phyloP scores from a whole-genome alignment of 2,329 filamentous ascomycete genomes.

The Ophiostoma pallidulum region DNA sequence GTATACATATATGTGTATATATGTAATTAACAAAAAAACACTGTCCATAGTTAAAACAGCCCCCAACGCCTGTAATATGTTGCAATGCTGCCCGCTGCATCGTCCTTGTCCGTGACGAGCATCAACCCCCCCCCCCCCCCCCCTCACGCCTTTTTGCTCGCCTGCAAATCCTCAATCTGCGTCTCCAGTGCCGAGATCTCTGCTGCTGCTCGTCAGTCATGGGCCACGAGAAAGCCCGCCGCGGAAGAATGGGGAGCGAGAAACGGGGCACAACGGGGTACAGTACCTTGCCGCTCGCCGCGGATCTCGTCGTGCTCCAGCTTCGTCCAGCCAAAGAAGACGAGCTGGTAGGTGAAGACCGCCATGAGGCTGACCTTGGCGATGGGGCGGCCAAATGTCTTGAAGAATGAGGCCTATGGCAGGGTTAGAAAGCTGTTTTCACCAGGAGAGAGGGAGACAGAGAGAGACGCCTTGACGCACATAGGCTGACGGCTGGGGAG shows the following conservation, averaged over 20 bases:
- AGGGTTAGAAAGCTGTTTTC: background rate
- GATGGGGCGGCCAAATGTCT: slow-evolving; percentile 62
- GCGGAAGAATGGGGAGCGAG: background rate
- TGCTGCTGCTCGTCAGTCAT: slow-evolving; percentile 8
- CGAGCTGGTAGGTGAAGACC: slow-evolving; percentile 68
- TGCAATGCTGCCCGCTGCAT: too few relatives aligned
- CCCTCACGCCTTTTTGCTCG: slow-evolving; percentile 7
- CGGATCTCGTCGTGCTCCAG: slow-evolving; percentile 63
- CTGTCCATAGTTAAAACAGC: too few relatives aligned
- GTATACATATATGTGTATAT: background rate
- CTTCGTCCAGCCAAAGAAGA: slow-evolving; percentile 66
- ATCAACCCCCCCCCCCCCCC: background rate
- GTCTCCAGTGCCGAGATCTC: slow-evolving; percentile 29
- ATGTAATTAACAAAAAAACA: background rate
- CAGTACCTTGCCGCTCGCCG: slow-evolving; percentile 48
- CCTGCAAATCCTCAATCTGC: slow-evolving; percentile 28
- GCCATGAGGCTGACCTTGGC: slow-evolving; percentile 66
- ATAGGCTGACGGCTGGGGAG: slow-evolving; percentile 11
- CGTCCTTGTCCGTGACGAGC: background rate
- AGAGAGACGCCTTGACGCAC: background rate
- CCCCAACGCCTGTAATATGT: too few relatives aligned
- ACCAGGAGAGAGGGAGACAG: background rate
- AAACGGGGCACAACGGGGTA: too few relatives aligned
- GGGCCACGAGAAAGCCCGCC: background rate
- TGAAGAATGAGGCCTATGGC: slow-evolving; percentile 48